Evolutionary conservation across 2,329 filamentous ascomycete genomes (phyloP), one percentile per base, ranked within the genome.

Genomic region (Hirsutella rhossiliensis): DNA sequence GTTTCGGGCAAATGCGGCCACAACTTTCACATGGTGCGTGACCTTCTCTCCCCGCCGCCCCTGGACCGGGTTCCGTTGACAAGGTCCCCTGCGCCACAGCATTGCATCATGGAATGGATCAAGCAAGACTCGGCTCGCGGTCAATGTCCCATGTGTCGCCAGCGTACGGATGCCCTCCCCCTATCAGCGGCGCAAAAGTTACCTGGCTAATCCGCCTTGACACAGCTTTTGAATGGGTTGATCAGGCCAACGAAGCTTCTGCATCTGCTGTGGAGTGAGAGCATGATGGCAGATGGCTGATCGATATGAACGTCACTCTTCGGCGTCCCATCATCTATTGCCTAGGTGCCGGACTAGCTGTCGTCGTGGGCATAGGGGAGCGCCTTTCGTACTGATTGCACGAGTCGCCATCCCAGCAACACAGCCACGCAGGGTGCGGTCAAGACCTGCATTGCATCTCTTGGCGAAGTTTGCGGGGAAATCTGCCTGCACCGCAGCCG

Each of bases 1-100:
- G 90, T 96, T 52, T 89, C 92, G 48, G 92, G 92, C 38, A 94
- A 90, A 70, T 98, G 92, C 66, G 90, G 88, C 5, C 92, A 98
- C 63, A 95, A 87, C 50, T 98, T 98, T 60, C 92, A 98, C 65
- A 94, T 95, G 86, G 88, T 94, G 64, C 53, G 72, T 51, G 2
- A 9, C 23, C 9, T 27, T 5, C 23, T 27, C 23, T 27, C 23
- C 23, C 23, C 9, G 23, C 23, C 23, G 23, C 23, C 23, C 23
- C 9, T 27, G 23, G 23, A 27, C 6, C 23, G 23, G 23, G 23
- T 7, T 7, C 6, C 23, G 23, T 27, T 27, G 23, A 27, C 23
- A 27, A 7, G 6, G 6, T 27, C 23, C 23, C 23, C 23, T 27
- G 9, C 19, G 11, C 19, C 31, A 37, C 54, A 94, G 88, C 92